Evolutionary conservation across 495 filamentous ascomycete species (phyloP).

Genomic region (Aspergillus saccharolyticus): DNA sequence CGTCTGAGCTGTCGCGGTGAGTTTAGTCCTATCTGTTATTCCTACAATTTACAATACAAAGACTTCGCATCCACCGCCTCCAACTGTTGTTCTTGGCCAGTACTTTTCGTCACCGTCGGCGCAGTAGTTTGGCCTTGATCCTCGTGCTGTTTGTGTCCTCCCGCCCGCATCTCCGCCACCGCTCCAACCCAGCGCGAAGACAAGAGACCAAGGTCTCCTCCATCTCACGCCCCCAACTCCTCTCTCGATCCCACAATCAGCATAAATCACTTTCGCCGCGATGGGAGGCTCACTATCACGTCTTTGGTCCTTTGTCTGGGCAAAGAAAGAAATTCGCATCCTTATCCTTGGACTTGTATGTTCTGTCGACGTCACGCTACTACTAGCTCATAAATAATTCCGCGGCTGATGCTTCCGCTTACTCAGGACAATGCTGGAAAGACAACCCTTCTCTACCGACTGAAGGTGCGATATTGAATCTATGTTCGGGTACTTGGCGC

Average conservation of each 20-base stretch:
- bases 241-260: neutral
- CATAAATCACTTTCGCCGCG: neutral
- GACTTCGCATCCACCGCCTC: neutral
- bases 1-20: neutral
- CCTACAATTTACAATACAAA: too few species aligned
- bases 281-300: conserved; percentile 84
- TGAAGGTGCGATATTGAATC: conserved; percentile 63
- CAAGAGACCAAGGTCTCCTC: neutral
- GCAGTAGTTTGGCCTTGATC: neutral
- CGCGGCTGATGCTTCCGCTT: conserved; percentile 19
- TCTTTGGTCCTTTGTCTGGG: conserved; percentile 70
- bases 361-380: neutral
- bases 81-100: neutral
- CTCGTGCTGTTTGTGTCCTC: conserved; percentile 2
- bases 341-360: conserved; percentile 88
- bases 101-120: neutral
- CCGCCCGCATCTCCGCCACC: conserved; percentile 5
- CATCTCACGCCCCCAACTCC: neutral
- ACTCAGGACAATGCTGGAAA: conserved; percentile 94
- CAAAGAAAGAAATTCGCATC: conserved; percentile 97
- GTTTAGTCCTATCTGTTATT: neutral
- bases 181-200: neutral
- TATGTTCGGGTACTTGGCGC: neutral
- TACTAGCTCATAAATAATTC: neutral
- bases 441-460: conserved; percentile 90